Conservation (phyloP, 2,329 filamentous ascomycete genomes). For the Nothomitra cinnamomea region DNA sequence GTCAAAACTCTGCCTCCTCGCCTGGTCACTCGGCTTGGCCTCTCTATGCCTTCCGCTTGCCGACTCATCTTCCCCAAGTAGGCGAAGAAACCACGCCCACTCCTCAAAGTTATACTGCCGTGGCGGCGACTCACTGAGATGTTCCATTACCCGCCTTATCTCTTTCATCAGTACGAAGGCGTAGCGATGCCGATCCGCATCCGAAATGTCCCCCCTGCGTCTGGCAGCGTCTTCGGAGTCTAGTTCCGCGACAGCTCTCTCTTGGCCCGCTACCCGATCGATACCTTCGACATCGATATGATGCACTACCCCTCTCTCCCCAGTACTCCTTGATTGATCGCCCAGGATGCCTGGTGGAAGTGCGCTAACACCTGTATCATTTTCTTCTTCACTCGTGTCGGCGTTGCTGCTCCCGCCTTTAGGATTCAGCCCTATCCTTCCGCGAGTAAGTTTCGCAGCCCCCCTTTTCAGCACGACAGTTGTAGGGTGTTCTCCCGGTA, state of each 20-base stretch:
- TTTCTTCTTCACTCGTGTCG: slow-evolving; percentile 8
- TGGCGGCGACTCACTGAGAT: slow-evolving; percentile 22
- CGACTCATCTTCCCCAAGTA: slow-evolving; percentile 28
- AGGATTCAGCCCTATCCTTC: slow-evolving; percentile 13
- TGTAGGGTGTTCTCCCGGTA: slow-evolving; percentile 26
- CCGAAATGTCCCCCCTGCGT: slow-evolving; percentile 22
- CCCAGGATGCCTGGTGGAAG: slow-evolving; percentile 4
- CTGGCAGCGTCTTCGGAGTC: slow-evolving; percentile 13
- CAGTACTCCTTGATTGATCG: slow-evolving; percentile 22
- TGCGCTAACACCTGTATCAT: background rate
- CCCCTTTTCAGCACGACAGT: slow-evolving; percentile 14
- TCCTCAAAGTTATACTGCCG: slow-evolving; percentile 21
- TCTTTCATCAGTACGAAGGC: slow-evolving; percentile 30
- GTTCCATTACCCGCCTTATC: slow-evolving; percentile 25
- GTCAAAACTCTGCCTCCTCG: background rate
- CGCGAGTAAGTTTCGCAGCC: slow-evolving; percentile 17
- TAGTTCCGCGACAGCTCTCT: slow-evolving; percentile 14
- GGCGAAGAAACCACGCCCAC: slow-evolving; percentile 32
- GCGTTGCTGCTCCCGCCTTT: slow-evolving; percentile 12
- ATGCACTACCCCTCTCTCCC: slow-evolving; percentile 12
- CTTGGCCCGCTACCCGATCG: slow-evolving; percentile 24
- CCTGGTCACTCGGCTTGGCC: background rate
- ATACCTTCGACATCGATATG: too few species aligned
- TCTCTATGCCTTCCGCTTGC: slow-evolving; percentile 20
- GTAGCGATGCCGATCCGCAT: slow-evolving; percentile 34